Percentiles rank a stretch among this genome's conserved stretches.
Conservation (phyloP, 2,329 filamentous ascomycete species). For the Sporothrix inflata region DNA sequence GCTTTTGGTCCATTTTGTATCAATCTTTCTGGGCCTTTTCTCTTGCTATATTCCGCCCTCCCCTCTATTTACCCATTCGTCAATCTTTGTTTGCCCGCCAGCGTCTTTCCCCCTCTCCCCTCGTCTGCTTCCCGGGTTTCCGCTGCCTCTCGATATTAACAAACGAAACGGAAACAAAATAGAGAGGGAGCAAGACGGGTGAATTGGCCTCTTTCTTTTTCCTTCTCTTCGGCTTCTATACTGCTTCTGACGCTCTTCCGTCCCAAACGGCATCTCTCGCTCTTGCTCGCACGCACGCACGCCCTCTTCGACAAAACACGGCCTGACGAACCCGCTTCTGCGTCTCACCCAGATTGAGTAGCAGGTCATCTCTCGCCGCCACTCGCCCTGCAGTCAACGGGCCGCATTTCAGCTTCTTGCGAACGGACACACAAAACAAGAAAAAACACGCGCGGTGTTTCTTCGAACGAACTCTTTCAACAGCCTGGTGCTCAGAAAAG, state of each 20-base stretch:
- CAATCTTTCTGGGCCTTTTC: neutral
- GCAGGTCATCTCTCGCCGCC: neutral
- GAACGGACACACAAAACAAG: constrained; percentile 19
- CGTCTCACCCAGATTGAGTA: constrained; percentile 19
- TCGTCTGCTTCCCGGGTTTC: constrained; percentile 7
- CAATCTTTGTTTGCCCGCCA: constrained; percentile 5
- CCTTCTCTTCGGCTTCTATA: constrained; percentile 11
- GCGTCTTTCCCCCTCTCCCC: neutral
- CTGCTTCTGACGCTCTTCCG: neutral
- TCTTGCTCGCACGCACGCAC: neutral
- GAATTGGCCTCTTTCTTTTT: constrained; percentile 12
- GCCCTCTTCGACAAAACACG: neutral
- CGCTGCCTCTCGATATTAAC: constrained; percentile 19
- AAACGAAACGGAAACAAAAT: constrained; percentile 15
- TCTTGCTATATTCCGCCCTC: neutral
- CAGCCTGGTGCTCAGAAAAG: neutral
- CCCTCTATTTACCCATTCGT: constrained; percentile 2
- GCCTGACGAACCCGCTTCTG: constrained; percentile 5
- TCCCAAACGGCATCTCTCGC: neutral
- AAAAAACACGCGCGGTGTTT: neutral
- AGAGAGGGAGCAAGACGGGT: neutral
- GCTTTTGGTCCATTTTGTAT: neutral
- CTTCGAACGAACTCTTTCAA: neutral
- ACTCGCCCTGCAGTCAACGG: neutral
- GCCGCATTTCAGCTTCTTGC: neutral